phyloP scores from a whole-genome alignment of 2,329 filamentous ascomycete species.

The Penicillium sp. region DNA sequence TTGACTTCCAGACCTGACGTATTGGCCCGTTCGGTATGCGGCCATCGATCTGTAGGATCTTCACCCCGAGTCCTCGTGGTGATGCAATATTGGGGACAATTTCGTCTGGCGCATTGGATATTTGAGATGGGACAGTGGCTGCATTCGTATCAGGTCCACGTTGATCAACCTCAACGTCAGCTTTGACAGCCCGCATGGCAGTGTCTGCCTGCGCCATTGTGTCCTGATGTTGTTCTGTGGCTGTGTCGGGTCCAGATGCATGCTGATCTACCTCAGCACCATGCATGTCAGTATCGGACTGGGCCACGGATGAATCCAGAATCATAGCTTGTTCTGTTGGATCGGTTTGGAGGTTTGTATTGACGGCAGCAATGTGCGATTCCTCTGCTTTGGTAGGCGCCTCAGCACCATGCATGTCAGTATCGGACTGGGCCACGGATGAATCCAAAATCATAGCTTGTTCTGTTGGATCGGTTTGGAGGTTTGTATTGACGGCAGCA shows the following conservation, averaged over 20 bases:
- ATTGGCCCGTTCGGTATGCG: slow-evolving; percentile 31
- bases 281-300: neutral
- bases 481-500: neutral
- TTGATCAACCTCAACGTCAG: too few species aligned
- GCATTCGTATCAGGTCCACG: too few species aligned
- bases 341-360: neutral
- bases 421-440: neutral
- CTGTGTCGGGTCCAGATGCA: too few species aligned
- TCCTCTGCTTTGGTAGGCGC: neutral
- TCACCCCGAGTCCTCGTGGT: slow-evolving; percentile 29
- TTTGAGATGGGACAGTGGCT: neutral
- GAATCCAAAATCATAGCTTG: too few species aligned
- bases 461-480: neutral
- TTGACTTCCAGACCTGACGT: slow-evolving; percentile 44
- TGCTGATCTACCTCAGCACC: neutral
- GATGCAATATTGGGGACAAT: slow-evolving; percentile 30
- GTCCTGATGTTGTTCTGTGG: too few species aligned
- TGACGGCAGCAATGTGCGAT: neutral
- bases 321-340: neutral
- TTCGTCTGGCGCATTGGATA: slow-evolving; percentile 10
- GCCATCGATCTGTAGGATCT: slow-evolving; percentile 42
- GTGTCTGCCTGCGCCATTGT: too few species aligned
- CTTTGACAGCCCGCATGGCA: neutral
- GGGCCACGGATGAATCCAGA: neutral
- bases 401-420: neutral